These are phyloP conservation scores for Epicoccum sorghinum DNA, from an alignment of 2,329 filamentous ascomycete species.

Conservation along the genomic window DNA sequence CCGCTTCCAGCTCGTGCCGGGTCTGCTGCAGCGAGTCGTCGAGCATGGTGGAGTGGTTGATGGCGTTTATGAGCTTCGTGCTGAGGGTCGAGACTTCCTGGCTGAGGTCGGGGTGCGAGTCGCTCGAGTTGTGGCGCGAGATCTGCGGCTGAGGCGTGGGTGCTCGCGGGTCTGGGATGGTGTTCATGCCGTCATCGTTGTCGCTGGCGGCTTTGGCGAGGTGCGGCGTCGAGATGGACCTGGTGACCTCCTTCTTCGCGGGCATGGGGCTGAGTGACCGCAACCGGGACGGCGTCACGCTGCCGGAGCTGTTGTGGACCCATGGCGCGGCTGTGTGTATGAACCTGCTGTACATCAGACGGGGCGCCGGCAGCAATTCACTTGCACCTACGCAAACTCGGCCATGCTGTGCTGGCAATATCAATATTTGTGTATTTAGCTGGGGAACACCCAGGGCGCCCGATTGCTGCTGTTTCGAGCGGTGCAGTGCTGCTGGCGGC, in stretches of 20 bases:
- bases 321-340: conserved; percentile 45
- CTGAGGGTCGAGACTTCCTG: conserved; percentile 87
- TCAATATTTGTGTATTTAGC: background rate
- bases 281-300: conserved; percentile 44
- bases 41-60: conserved; percentile 91
- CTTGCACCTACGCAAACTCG: conserved; percentile 32
- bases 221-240: conserved; percentile 47
- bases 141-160: conserved; percentile 45
- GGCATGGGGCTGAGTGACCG: conserved; percentile 45
- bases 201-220: conserved; percentile 40
- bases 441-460: conserved; percentile 19
- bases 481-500: conserved; percentile 8
- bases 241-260: conserved; percentile 44
- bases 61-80: conserved; percentile 94
- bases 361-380: background rate
- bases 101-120: conserved; percentile 65
- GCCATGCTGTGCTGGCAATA: conserved; percentile 23
- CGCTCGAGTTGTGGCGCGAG: conserved; percentile 52
- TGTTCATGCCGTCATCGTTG: conserved; percentile 70
- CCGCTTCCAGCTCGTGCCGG: conserved; percentile 79
- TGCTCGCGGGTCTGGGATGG: conserved; percentile 63
- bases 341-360: conserved; percentile 30
- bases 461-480: background rate
- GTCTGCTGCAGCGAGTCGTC: conserved; percentile 86
- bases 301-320: conserved; percentile 39